Base-by-base conservation (phyloP, 1,139 yeast species). In the Spencermartinsiella ligniputridi region DNA sequence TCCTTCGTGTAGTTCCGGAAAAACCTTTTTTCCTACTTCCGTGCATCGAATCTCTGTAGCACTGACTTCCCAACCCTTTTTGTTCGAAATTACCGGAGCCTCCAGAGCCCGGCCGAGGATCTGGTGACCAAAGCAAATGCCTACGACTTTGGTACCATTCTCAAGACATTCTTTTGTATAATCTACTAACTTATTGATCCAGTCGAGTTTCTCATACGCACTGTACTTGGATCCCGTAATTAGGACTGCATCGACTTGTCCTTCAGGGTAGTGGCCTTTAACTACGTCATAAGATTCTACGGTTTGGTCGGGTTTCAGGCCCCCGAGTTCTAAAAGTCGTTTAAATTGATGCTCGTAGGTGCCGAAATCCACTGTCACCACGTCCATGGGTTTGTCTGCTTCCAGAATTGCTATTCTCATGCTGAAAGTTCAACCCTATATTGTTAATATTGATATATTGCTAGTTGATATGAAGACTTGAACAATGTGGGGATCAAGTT, bases 111-210 rank as follows among this genome's bases (percentile, higher is more conserved):
- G 72, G 2, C 81, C 83, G 21, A 86, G 63, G 16, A 87, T 70
- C 60, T 89, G 97, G 62, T 88, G 96, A 2, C 96, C 97, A 61
- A 86, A 88, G 61, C 96, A 89, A 34, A 88, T 70, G 1, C 94
- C 67, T 5, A 65, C 48, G 1, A 63, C 50, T 25, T 63, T 58
- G 27, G 79, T 48, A 12, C 48, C 46, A 6, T 45, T 42, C 15
- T 39, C 55, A 15, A 60, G 37, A 12, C 57, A 56, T 29, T 40
- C 22, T 35, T 44, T 48, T 24, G 56, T 52, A 54, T 71, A 83
- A 15, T 68, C 67, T 25, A 71, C 71, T 20, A 83, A 64, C 41
- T 62, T 59, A 24, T 61, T 47, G 45, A 83, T 77, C 90, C 90
- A 83, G 21, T 59, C 62, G 2, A 67, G 65, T 20, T 69, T 68